Percentiles rank a stretch among this genome's conserved stretches.
Conservation (phyloP, 441 rosid genomes). For the Euphorbia celastroides region DNA sequence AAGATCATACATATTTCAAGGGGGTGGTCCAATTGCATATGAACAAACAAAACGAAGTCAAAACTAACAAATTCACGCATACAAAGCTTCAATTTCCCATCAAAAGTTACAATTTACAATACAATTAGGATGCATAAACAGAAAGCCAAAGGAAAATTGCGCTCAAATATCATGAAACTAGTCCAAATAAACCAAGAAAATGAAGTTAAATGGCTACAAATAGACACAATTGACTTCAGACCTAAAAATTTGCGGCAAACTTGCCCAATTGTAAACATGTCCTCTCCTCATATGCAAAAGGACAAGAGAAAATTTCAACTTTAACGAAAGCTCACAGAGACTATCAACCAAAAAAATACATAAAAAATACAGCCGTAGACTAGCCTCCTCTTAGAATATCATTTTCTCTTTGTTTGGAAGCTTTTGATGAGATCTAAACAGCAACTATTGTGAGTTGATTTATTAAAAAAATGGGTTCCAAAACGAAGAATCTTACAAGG, state of each 20-base stretch:
- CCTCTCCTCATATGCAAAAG: constrained; percentile 27
- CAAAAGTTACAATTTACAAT: background rate
- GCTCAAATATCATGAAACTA: background rate
- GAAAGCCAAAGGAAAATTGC: background rate
- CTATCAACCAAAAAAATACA: constrained; percentile 28
- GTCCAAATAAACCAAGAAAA: constrained; percentile 12
- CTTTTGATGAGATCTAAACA: constrained; percentile 31
- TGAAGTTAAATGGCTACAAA: constrained; percentile 14
- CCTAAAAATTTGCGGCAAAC: constrained; percentile 21
- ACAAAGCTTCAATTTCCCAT: background rate
- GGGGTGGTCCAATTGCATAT: background rate
- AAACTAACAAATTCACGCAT: background rate
- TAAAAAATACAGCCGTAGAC: background rate
- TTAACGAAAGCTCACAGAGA: constrained; percentile 37
- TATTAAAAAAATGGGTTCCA: background rate
- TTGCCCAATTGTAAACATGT: constrained; percentile 34
- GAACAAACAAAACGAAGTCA: constrained; percentile 1
- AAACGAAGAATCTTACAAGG: constrained; percentile 14
- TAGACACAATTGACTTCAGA: constrained; percentile 16
- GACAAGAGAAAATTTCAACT: constrained; percentile 38
- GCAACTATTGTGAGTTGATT: constrained; percentile 13
- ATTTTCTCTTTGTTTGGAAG: too few species aligned
- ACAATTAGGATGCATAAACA: background rate
- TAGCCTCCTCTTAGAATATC: background rate
- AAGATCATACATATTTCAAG: background rate